Percentiles rank a stretch among this genome's conserved stretches.
Conservation (phyloP, 2,329 filamentous ascomycete genomes). For the Calonectria pseudoturangicola region DNA sequence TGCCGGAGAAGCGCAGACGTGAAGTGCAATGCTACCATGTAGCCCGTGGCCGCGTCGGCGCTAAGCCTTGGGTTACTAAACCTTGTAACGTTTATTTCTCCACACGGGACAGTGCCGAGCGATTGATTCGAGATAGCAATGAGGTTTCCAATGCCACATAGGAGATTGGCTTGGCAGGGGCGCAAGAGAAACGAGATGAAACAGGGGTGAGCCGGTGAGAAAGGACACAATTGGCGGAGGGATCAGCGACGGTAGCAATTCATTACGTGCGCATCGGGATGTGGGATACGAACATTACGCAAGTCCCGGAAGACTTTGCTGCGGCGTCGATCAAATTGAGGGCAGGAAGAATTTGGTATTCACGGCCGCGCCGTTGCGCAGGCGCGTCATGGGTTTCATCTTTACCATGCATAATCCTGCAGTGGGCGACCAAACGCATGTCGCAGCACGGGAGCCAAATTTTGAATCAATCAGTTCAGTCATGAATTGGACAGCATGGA, state of each 20-base stretch:
- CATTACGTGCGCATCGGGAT: constrained; percentile 25
- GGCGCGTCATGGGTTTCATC: constrained; percentile 37
- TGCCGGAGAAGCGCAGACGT: background rate
- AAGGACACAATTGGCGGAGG: constrained; percentile 9
- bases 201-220: constrained; percentile 21
- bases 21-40: constrained; percentile 8
- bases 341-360: constrained; percentile 16
- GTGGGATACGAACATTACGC: constrained; percentile 27
- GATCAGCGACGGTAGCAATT: constrained; percentile 22
- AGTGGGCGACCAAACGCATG: background rate
- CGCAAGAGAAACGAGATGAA: constrained; percentile 27
- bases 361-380: constrained; percentile 5
- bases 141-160: constrained; percentile 47
- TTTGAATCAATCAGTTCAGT: no score
- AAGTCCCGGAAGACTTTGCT: constrained; percentile 26
- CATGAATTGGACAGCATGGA: no score
- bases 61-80: constrained; percentile 6
- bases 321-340: constrained; percentile 22
- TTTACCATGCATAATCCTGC: constrained; percentile 24
- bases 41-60: constrained; percentile 12
- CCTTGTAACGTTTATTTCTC: constrained; percentile 3
- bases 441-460: no score
- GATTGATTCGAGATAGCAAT: constrained; percentile 31
- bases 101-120: constrained; percentile 1
- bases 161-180: constrained; percentile 41